Percentiles rank a stretch among this genome's conserved stretches.
phyloP scores from a whole-genome alignment of 2,329 filamentous ascomycete species.

The Colletotrichum somersetense region DNA sequence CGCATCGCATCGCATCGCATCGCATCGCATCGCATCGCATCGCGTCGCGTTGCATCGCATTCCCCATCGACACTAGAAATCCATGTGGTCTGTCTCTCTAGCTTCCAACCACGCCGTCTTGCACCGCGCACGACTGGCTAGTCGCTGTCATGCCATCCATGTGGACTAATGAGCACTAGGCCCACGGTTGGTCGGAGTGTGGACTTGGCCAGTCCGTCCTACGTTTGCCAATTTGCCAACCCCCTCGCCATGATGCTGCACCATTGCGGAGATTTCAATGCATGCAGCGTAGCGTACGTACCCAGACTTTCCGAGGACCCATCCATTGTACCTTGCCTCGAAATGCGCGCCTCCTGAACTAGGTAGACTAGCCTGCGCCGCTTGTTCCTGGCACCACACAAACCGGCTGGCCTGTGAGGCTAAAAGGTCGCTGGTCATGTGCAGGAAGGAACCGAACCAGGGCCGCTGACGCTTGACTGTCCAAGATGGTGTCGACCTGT shows the following conservation, averaged over 20 bases:
- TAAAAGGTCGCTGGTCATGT: slow-evolving; percentile 36
- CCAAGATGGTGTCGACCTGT: slow-evolving; percentile 25
- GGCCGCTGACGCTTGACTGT: slow-evolving; percentile 16
- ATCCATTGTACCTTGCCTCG: slow-evolving; percentile 20
- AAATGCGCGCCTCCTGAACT: slow-evolving; percentile 38
- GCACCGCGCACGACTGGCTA: slow-evolving; percentile 35
- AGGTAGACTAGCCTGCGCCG: slow-evolving; percentile 19
- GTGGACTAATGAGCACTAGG: slow-evolving; percentile 10
- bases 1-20: slow-evolving; percentile 31
- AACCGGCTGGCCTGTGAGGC: slow-evolving; percentile 22
- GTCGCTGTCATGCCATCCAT: slow-evolving; percentile 22
- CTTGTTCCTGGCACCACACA: slow-evolving; percentile 25
- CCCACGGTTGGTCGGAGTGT: slow-evolving; percentile 15
- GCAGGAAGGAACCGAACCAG: slow-evolving; percentile 26
- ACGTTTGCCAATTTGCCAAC: slow-evolving; percentile 30
- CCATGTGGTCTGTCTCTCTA: slow-evolving; percentile 37
- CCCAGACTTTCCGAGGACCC: slow-evolving; percentile 35
- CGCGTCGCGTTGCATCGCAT: slow-evolving; percentile 34
- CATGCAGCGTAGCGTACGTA: slow-evolving; percentile 25
- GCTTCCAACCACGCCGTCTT: slow-evolving; percentile 20
- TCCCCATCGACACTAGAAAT: slow-evolving; percentile 25
- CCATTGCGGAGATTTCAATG: slow-evolving; percentile 38
- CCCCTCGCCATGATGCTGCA: slow-evolving; percentile 37
- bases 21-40: slow-evolving; percentile 28
- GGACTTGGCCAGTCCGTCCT: slow-evolving; percentile 17